These are phyloP conservation scores for Mortierella hygrophila DNA, from an alignment of 192 early-diverging fungal genomes.

Conservation along the genomic window DNA sequence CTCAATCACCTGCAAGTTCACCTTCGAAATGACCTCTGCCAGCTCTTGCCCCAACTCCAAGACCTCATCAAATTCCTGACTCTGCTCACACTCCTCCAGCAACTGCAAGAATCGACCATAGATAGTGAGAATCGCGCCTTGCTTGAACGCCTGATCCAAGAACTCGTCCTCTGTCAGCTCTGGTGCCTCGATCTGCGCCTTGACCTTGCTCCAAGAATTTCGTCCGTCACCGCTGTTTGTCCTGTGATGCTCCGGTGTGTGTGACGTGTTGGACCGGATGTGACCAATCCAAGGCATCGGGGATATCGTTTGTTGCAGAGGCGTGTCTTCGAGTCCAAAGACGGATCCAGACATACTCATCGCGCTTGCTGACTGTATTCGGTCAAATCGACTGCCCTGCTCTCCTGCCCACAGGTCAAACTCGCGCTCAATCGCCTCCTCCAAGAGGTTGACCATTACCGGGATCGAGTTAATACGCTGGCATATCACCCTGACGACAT, in stretches of 20 bases:
- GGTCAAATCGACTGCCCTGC: constrained; percentile 13
- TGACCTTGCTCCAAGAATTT: constrained; percentile 37
- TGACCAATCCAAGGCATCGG: constrained; percentile 27
- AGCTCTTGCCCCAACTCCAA: constrained; percentile 42
- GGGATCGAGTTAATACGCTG: constrained; percentile 43
- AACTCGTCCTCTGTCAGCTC: constrained; percentile 51
- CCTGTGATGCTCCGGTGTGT: background rate
- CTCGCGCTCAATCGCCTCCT: constrained; percentile 45
- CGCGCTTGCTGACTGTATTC: background rate
- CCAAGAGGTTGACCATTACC: constrained; percentile 38
- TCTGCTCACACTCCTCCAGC: constrained; percentile 36
- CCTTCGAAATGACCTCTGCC: constrained; percentile 41
- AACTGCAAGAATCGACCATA: constrained; percentile 36
- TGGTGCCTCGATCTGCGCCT: constrained; percentile 26
- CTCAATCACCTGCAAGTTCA: constrained; percentile 33
- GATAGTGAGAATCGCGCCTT: constrained; percentile 40
- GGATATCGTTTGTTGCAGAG: constrained; percentile 12
- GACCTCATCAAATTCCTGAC: constrained; percentile 45
- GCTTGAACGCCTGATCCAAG: constrained; percentile 22
- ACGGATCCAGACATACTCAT: constrained; percentile 11
- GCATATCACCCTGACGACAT: constrained; percentile 26
- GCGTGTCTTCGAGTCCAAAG: constrained; percentile 41
- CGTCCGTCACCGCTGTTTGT: constrained; percentile 8
- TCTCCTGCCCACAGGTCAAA: constrained; percentile 37
- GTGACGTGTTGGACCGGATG: background rate